These are phyloP conservation scores for Coleophoma crateriformis DNA, from an alignment of 2,329 filamentous ascomycete species.

Conservation along the genomic window DNA sequence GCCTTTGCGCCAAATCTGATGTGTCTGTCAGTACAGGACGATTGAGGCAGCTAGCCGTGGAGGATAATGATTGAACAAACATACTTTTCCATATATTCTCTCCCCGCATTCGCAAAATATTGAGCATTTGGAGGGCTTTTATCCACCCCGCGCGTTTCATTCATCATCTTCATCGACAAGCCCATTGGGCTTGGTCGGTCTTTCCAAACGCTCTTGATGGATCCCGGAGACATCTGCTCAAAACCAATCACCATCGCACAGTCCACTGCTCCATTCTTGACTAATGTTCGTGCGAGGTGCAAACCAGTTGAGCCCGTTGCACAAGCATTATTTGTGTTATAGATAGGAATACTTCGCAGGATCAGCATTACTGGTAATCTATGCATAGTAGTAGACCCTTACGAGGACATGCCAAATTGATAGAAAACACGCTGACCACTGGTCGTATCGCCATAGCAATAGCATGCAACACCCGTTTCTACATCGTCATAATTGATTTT, in stretches of 20 bases:
- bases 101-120: constrained; percentile 86
- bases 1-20: constrained; percentile 68
- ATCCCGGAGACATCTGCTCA: constrained; percentile 20
- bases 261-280: constrained; percentile 14
- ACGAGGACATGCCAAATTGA: constrained; percentile 17
- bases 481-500: constrained; percentile 93
- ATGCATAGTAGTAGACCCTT: too few relatives aligned
- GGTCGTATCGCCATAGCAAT: constrained; percentile 17
- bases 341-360: constrained; percentile 14
- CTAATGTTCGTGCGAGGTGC: constrained; percentile 13
- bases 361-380: too few relatives aligned
- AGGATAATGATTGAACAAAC: constrained; percentile 17
- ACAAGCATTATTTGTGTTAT: constrained; percentile 22
- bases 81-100: constrained; percentile 88
- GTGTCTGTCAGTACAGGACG: not conserved
- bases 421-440: constrained; percentile 22
- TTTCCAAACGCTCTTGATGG: constrained; percentile 8
- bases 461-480: constrained; percentile 36
- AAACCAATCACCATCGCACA: constrained; percentile 21
- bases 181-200: constrained; percentile 12
- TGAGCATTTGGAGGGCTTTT: constrained; percentile 73
- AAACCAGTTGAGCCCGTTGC: constrained; percentile 17
- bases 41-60: not conserved
- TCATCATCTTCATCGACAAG: constrained; percentile 1
- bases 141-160: constrained; percentile 7